Percentiles rank a stretch among this genome's conserved stretches.
phyloP scores from a whole-genome alignment of 495 filamentous ascomycete genomes.

The Amniculicola lignicola region DNA sequence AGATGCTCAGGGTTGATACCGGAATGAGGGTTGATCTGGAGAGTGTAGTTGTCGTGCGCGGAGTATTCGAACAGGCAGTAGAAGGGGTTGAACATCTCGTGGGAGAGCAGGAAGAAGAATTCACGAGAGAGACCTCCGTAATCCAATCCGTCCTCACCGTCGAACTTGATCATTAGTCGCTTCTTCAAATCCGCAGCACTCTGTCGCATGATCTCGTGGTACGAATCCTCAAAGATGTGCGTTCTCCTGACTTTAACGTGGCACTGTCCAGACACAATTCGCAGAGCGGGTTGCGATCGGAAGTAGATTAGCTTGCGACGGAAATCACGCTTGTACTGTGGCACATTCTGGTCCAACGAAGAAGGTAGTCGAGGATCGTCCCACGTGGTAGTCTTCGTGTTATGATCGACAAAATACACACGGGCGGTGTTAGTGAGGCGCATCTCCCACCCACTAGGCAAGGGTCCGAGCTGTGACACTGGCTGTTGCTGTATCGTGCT shows the following conservation, averaged over 20 bases:
- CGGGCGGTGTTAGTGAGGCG: slow-evolving; percentile 94
- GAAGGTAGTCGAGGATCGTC: slow-evolving; percentile 94
- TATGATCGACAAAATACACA: slow-evolving; percentile 99
- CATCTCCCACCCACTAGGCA: slow-evolving; percentile 99
- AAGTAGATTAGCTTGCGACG: slow-evolving; percentile 97
- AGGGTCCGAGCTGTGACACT: slow-evolving; percentile 92
- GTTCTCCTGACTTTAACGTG: slow-evolving; percentile 95
- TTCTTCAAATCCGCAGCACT: slow-evolving; percentile 97
- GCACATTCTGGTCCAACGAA: slow-evolving; percentile 95
- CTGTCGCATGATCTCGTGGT: slow-evolving; percentile 96
- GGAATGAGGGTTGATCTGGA: slow-evolving; percentile 99
- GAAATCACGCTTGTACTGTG: slow-evolving; percentile 99
- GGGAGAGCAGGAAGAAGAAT: slow-evolving; percentile 99
- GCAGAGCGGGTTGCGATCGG: slow-evolving; percentile 93
- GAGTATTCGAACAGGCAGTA: slow-evolving; percentile 99
- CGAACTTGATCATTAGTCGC: slow-evolving; percentile 98
- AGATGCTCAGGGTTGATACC: slow-evolving; percentile 99
- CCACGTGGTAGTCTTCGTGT: slow-evolving; percentile 99
- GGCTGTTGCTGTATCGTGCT: slow-evolving; percentile 96
- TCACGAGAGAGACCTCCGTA: slow-evolving; percentile 97
- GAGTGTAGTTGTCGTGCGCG: slow-evolving; percentile 99
- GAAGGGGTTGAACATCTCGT: slow-evolving; percentile 99
- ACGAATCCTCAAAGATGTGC: slow-evolving; percentile 98
- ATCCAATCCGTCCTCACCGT: slow-evolving; percentile 95
- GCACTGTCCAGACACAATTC: slow-evolving; percentile 93